Conservation (phyloP, 306 rosid species). For the Cucurbita ficifolia region DNA sequence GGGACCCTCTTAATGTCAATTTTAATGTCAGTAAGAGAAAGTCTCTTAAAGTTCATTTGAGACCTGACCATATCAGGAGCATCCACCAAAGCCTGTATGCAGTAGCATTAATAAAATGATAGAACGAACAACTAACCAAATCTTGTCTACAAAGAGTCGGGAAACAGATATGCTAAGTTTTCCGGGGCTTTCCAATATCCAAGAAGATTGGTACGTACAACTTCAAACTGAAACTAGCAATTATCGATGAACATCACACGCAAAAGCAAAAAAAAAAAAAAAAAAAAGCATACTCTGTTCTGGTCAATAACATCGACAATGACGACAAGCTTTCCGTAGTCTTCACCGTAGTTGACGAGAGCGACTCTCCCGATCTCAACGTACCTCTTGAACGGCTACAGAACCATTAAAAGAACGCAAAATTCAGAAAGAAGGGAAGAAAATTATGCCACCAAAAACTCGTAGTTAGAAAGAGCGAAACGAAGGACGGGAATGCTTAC, state of each 20-base stretch:
- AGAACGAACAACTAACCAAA: background rate
- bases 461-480: background rate
- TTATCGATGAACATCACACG: background rate
- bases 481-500: background rate
- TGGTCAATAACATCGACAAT: slow-evolving; percentile 38
- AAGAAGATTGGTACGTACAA: background rate
- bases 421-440: background rate
- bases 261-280: background rate
- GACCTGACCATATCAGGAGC: slow-evolving; percentile 38
- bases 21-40: slow-evolving; percentile 35
- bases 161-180: too few species aligned
- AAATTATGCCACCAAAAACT: background rate
- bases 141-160: background rate
- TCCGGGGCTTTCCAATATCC: background rate
- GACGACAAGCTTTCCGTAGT: slow-evolving; percentile 27
- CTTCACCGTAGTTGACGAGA: slow-evolving; percentile 34
- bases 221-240: background rate
- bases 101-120: background rate
- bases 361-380: slow-evolving; percentile 38
- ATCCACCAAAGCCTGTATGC: slow-evolving; percentile 32
- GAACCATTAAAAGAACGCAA: background rate
- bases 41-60: slow-evolving; percentile 41
- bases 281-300: slow-evolving; percentile 16
- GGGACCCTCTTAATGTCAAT: slow-evolving; percentile 33
- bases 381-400: slow-evolving; percentile 31